Percentiles rank a stretch among this genome's conserved stretches.
These are phyloP conservation scores for Thielaviopsis populi DNA, from an alignment of 2,329 filamentous ascomycete species.

Conservation along the genomic window DNA sequence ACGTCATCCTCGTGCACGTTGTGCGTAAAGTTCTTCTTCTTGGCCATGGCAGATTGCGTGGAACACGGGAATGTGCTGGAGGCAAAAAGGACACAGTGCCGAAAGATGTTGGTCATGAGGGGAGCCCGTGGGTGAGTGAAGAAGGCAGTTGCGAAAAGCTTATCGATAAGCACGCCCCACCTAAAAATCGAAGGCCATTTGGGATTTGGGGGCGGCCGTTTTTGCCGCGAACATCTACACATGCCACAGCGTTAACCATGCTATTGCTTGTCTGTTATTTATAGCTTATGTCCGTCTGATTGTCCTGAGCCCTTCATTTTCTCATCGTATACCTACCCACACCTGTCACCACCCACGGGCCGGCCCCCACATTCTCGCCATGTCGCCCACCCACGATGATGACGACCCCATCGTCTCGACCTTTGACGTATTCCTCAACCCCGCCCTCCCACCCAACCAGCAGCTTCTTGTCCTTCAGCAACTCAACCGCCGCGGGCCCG, in stretches of 20 bases:
- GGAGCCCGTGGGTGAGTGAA: background rate
- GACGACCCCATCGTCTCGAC: constrained; percentile 55
- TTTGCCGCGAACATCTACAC: background rate
- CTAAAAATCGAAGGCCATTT: background rate
- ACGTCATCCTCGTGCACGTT: constrained; percentile 15
- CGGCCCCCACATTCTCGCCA: background rate
- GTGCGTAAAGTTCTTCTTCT: constrained; percentile 16
- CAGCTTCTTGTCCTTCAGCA: constrained; percentile 78
- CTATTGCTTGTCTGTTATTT: background rate
- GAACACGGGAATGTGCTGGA: background rate
- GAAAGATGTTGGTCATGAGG: background rate
- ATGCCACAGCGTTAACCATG: background rate
- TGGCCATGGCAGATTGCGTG: constrained; percentile 4
- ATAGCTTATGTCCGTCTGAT: background rate
- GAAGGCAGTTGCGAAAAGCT: constrained; percentile 2
- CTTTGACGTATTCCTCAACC: constrained; percentile 80
- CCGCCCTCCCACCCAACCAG: constrained; percentile 44
- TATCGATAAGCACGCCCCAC: constrained; percentile 15
- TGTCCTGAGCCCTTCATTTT: background rate
- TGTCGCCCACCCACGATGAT: constrained; percentile 25
- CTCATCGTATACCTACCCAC: background rate
- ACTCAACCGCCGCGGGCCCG: constrained; percentile 55
- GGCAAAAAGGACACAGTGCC: background rate
- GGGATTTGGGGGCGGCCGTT: background rate
- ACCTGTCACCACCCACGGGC: background rate